phyloP scores from a whole-genome alignment of 441 rosid species.

The Codiaeum variegatum region DNA sequence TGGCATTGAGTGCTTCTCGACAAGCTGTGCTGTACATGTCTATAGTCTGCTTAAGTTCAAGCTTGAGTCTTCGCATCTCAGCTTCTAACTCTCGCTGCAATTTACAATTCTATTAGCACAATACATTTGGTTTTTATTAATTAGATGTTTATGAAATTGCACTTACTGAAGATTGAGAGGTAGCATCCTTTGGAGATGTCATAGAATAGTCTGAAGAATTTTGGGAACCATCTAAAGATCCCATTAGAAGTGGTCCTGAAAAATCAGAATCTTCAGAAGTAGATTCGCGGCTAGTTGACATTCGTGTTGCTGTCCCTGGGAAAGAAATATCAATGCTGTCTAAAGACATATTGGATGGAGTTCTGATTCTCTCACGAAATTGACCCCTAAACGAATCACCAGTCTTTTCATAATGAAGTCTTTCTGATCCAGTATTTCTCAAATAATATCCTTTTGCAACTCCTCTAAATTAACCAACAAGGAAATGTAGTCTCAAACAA shows the following conservation, averaged over 20 bases:
- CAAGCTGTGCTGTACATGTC: slow-evolving; percentile 82
- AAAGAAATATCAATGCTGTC: slow-evolving; percentile 33
- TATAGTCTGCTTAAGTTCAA: slow-evolving; percentile 83
- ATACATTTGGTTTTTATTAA: not conserved
- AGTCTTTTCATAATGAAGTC: slow-evolving; percentile 28
- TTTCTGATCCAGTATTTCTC: slow-evolving; percentile 35
- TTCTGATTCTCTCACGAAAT: slow-evolving; percentile 26
- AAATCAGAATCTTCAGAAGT: slow-evolving; percentile 32
- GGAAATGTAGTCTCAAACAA: not conserved
- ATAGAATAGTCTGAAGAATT: slow-evolving; percentile 30
- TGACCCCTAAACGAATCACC: slow-evolving; percentile 17
- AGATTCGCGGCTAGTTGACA: slow-evolving; percentile 28
- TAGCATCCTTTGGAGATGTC: slow-evolving; percentile 26
- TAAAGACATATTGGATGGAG: slow-evolving; percentile 31
- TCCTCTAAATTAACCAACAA: slow-evolving; percentile 19
- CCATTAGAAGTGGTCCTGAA: slow-evolving; percentile 22
- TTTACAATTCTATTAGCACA: slow-evolving; percentile 8
- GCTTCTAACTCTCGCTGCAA: slow-evolving; percentile 60
- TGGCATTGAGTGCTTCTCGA: slow-evolving; percentile 73
- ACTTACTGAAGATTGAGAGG: slow-evolving; percentile 42
- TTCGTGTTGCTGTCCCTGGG: slow-evolving; percentile 18
- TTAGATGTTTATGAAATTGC: not conserved
- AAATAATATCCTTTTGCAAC: slow-evolving; percentile 21
- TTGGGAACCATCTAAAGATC: slow-evolving; percentile 41
- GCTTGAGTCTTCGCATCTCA: slow-evolving; percentile 76